Conservation (phyloP, 371 early-diverging fungal genomes). For the Quaeritorhiza haematococci region DNA sequence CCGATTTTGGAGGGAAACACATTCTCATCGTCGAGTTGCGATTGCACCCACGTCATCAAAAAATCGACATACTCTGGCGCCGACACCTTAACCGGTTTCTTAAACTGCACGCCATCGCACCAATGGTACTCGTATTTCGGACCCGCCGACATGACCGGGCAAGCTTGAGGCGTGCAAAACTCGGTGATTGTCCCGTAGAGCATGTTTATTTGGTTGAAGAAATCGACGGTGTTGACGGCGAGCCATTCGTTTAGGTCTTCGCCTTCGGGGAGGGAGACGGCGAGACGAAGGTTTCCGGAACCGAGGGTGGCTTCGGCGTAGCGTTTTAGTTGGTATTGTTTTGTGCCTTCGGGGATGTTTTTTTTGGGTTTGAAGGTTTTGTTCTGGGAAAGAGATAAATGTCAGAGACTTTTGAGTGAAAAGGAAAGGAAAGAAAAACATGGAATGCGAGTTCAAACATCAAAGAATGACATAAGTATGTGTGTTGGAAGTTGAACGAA, state of each 20-base stretch:
- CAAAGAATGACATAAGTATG: not conserved
- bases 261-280: slow-evolving; percentile 75
- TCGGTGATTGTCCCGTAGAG: slow-evolving; percentile 81
- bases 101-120: slow-evolving; percentile 68
- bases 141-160: slow-evolving; percentile 86
- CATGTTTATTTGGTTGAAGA: slow-evolving; percentile 88
- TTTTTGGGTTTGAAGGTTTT: slow-evolving; percentile 54
- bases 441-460: too few species aligned
- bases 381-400: slow-evolving; percentile 18
- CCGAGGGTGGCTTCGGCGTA: slow-evolving; percentile 70
- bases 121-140: slow-evolving; percentile 75
- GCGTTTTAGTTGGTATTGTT: slow-evolving; percentile 55
- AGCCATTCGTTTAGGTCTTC: slow-evolving; percentile 85
- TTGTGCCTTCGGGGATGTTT: slow-evolving; percentile 40
- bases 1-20: slow-evolving; percentile 75
- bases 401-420: too few species aligned
- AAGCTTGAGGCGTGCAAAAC: slow-evolving; percentile 66
- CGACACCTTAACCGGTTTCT: slow-evolving; percentile 63
- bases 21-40: slow-evolving; percentile 69
- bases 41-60: slow-evolving; percentile 77
- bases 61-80: slow-evolving; percentile 81
- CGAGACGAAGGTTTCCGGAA: slow-evolving; percentile 62
- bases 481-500: too few species aligned
- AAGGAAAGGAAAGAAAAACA: not conserved
- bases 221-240: slow-evolving; percentile 85